Evolutionary conservation across 768 basidiomycete species (phyloP).

Genomic region (Amanita subjunquillea): DNA sequence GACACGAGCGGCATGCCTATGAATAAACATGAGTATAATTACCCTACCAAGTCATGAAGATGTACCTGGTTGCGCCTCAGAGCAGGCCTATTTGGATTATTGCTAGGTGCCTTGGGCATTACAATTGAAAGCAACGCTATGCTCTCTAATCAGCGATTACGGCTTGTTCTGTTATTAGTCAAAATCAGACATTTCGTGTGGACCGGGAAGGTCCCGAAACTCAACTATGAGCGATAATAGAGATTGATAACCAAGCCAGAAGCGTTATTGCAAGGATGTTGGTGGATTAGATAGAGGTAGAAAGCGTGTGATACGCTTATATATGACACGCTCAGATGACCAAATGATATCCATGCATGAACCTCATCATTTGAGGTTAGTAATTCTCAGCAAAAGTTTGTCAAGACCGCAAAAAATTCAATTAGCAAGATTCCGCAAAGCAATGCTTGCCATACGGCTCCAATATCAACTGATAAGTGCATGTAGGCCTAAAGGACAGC

Average conservation of each 20-base stretch:
- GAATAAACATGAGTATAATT: constrained; percentile 6
- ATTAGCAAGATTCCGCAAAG: no score
- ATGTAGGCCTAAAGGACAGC: no score
- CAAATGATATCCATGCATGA: not conserved
- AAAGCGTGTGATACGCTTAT: not conserved
- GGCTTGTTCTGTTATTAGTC: not conserved
- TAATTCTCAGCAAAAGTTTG: no score
- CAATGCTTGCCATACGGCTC: no score
- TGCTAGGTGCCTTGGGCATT: constrained; percentile 61
- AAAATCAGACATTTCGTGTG: not conserved
- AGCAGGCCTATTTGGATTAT: constrained; percentile 43
- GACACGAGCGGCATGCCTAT: constrained; percentile 74
- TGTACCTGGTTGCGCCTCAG: constrained; percentile 71
- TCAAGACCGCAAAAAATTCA: no score
- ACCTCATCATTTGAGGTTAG: not conserved
- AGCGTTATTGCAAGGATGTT: not conserved
- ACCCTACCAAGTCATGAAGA: not conserved
- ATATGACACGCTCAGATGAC: not conserved
- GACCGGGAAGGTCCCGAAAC: not conserved
- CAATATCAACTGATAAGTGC: no score
- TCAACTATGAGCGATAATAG: not conserved
- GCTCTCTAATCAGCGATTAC: not conserved
- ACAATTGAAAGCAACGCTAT: not conserved
- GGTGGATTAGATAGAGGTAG: not conserved
- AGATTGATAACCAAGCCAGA: not conserved